phyloP scores from a whole-genome alignment of 2,329 filamentous ascomycete genomes.

The Curvularia lunata region DNA sequence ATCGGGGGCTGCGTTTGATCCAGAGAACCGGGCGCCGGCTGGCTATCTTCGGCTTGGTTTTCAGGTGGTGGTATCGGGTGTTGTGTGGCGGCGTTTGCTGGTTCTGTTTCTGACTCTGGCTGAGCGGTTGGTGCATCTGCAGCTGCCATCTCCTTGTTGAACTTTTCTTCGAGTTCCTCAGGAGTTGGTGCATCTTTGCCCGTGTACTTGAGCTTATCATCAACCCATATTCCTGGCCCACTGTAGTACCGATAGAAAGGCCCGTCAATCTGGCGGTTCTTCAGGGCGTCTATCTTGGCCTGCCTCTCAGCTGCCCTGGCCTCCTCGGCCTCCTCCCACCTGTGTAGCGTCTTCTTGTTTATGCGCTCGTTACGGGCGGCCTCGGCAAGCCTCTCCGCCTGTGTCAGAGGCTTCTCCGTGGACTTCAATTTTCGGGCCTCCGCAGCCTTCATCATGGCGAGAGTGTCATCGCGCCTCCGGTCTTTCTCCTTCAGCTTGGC shows the following conservation, averaged over 20 bases:
- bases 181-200: slow-evolving; percentile 56
- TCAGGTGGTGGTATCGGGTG: slow-evolving; percentile 2
- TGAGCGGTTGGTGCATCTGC: slow-evolving; percentile 15
- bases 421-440: slow-evolving; percentile 70
- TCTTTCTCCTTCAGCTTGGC: slow-evolving; percentile 77
- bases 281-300: slow-evolving; percentile 83
- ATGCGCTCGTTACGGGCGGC: slow-evolving; percentile 82
- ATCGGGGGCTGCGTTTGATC: slow-evolving; percentile 21
- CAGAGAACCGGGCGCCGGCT: slow-evolving; percentile 8
- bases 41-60: not conserved
- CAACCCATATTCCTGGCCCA: slow-evolving; percentile 81
- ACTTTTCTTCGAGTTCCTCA: slow-evolving; percentile 47
- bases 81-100: slow-evolving; percentile 8
- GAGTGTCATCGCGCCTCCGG: slow-evolving; percentile 71
- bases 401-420: slow-evolving; percentile 83
- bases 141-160: slow-evolving; percentile 38
- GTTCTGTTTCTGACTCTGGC: slow-evolving; percentile 10
- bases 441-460: slow-evolving; percentile 67
- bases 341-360: slow-evolving; percentile 87
- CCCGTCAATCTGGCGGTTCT: slow-evolving; percentile 84
- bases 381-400: slow-evolving; percentile 82
- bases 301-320: slow-evolving; percentile 82
- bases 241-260: slow-evolving; percentile 94
- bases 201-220: slow-evolving; percentile 74
- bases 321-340: slow-evolving; percentile 94